A percentile compares a stretch with the other conserved stretches of the same genome.
phyloP scores from a whole-genome alignment of 257 asterid genomes.

The Solanum appendiculatum region DNA sequence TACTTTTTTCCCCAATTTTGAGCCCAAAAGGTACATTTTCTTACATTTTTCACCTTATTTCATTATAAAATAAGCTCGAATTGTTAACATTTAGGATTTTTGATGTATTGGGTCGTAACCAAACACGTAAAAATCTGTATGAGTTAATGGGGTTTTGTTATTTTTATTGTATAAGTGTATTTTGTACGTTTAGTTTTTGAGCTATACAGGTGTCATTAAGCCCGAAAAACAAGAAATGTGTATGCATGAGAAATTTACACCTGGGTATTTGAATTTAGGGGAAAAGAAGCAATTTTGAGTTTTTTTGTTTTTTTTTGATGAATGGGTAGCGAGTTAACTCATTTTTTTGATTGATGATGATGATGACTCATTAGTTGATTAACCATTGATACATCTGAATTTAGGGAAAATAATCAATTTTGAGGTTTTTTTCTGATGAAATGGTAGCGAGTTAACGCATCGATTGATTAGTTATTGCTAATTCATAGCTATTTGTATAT shows the following conservation, averaged over 20 bases:
- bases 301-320: not conserved
- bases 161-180: not conserved
- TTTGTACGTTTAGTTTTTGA: not conserved
- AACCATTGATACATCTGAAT: not conserved
- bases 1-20: conserved; percentile 10
- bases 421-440: not conserved
- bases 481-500: not conserved
- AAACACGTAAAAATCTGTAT: not conserved
- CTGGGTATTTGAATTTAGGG: not conserved
- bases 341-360: not conserved
- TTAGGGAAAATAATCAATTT: not conserved
- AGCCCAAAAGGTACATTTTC: conserved; percentile 21
- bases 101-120: not conserved
- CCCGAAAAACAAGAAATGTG: conserved; percentile 13
- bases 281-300: not conserved
- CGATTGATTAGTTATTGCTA: not conserved
- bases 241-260: conserved; percentile 1
- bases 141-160: not conserved
- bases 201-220: conserved; percentile 27
- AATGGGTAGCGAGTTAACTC: not conserved
- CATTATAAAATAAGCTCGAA: not conserved
- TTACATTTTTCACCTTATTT: not conserved
- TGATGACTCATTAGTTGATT: not conserved
- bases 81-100: not conserved
- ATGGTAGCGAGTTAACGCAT: not conserved